Evolutionary conservation across 164 flowering plant genomes (phyloP).

Genomic region (Stephania japonica): DNA sequence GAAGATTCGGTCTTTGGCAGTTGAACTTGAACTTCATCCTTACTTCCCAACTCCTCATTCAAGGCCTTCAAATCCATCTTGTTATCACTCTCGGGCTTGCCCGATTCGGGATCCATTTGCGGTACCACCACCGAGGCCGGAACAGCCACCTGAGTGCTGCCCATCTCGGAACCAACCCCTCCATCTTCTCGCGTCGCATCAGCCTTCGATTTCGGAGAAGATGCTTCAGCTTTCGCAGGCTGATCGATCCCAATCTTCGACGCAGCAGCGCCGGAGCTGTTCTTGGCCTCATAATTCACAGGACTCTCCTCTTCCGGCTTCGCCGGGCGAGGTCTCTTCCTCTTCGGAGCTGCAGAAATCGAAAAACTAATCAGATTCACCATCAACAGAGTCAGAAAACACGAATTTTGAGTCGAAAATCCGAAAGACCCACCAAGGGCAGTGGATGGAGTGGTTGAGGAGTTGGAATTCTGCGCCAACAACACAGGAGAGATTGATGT

Average conservation of each 20-base stretch:
- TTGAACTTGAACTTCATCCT: conserved; percentile 14
- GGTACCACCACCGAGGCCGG: conserved; percentile 15
- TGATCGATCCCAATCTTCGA: conserved; percentile 45
- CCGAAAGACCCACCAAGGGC: conserved; percentile 45
- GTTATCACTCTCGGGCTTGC: conserved; percentile 24
- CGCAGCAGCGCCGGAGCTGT: conserved; percentile 8
- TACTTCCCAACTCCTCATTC: conserved; percentile 29
- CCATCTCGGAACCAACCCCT: conserved; percentile 27
- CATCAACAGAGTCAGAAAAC: not conserved
- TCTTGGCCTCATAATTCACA: conserved; percentile 19
- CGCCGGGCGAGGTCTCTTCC: conserved; percentile 74
- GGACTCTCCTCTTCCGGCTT: conserved; percentile 52
- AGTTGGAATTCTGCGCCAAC: conserved; percentile 37
- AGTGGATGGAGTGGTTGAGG: conserved; percentile 32
- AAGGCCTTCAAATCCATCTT: conserved; percentile 28
- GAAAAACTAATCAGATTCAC: not conserved
- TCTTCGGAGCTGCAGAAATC: conserved; percentile 67
- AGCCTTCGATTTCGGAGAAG: conserved; percentile 44
- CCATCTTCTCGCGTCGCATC: conserved; percentile 40
- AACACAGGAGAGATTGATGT: conserved; percentile 36
- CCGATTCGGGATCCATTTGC: conserved; percentile 22
- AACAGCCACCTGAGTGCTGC: conserved; percentile 19
- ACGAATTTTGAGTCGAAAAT: too few species aligned
- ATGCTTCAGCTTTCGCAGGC: conserved; percentile 31
- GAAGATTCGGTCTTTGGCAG: conserved; percentile 45